Percentiles rank a stretch among this genome's conserved stretches.
Evolutionary conservation across 257 asterid species (phyloP).

Genomic region (Gentiana dahurica): DNA sequence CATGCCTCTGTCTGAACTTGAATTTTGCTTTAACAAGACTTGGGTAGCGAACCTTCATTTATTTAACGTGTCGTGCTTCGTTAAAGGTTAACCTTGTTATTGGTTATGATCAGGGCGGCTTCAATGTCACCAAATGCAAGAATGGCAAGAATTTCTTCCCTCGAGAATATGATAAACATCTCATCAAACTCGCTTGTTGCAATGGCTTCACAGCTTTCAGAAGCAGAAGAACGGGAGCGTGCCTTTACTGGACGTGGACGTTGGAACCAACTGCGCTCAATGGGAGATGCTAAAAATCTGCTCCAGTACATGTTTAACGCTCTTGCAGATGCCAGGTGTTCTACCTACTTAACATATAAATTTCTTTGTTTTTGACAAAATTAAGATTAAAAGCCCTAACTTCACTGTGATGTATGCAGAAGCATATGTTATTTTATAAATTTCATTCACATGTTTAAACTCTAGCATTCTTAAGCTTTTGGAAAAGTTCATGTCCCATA

Average conservation of each 20-base stretch:
- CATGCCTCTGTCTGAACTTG: background rate
- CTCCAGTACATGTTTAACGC: slow-evolving; percentile 83
- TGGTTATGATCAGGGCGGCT: slow-evolving; percentile 49
- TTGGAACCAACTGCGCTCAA: slow-evolving; percentile 93
- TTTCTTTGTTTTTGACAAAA: background rate
- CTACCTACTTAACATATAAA: background rate
- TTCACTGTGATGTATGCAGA: background rate
- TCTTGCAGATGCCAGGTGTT: slow-evolving; percentile 82
- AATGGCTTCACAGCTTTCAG: slow-evolving; percentile 99
- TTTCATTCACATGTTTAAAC: background rate
- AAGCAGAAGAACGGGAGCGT: slow-evolving; percentile 98
- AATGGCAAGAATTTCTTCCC: slow-evolving; percentile 88
- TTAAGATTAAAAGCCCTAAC: background rate
- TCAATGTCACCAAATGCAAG: slow-evolving; percentile 91
- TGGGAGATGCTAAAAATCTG: slow-evolving; percentile 86
- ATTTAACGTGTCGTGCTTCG: background rate
- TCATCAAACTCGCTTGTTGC: slow-evolving; percentile 92
- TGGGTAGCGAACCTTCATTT: background rate
- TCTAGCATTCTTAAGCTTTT: too few relatives aligned
- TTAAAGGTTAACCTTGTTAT: slow-evolving; percentile 1
- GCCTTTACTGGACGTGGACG: slow-evolving; percentile 71
- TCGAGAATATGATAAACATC: slow-evolving; percentile 88
- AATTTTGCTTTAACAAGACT: background rate
- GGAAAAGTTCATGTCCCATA: too few relatives aligned
- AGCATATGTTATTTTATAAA: background rate